A percentile compares a stretch with the other conserved stretches of the same genome.
phyloP scores from a whole-genome alignment of 1,139 yeast genomes.

The Taphrina populina region DNA sequence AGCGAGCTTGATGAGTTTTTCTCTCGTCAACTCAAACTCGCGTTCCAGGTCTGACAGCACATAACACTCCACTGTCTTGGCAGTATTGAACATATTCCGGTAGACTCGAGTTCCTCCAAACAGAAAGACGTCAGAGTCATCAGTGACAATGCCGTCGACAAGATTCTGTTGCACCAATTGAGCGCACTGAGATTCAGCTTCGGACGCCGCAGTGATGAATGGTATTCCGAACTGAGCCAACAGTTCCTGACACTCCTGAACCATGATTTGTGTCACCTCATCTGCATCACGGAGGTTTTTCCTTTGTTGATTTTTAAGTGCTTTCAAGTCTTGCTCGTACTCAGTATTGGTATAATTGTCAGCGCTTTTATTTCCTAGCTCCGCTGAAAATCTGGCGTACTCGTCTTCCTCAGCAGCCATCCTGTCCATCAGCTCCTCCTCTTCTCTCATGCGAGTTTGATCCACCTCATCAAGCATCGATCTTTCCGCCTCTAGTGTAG shows the following conservation, averaged over 20 bases:
- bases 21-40: constrained; percentile 64
- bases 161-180: constrained; percentile 61
- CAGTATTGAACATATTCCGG: constrained; percentile 92
- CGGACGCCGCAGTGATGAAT: constrained; percentile 92
- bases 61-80: constrained; percentile 87
- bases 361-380: constrained; percentile 44
- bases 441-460: constrained; percentile 54
- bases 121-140: constrained; percentile 93
- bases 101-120: constrained; percentile 87
- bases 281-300: constrained; percentile 84
- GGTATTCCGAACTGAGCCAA: constrained; percentile 88
- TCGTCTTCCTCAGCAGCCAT: constrained; percentile 69
- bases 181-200: constrained; percentile 98
- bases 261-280: constrained; percentile 83
- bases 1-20: constrained; percentile 72
- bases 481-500: constrained; percentile 1
- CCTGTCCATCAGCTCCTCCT: constrained; percentile 60
- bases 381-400: constrained; percentile 61
- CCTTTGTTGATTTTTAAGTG: constrained; percentile 53
- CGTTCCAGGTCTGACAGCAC: constrained; percentile 57
- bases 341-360: constrained; percentile 39
- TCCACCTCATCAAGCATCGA: constrained; percentile 35
- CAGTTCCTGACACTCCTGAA: constrained; percentile 83
- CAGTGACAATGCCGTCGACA: constrained; percentile 95
- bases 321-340: constrained; percentile 57